phyloP scores from a whole-genome alignment of 305 asterid species.

The Fraxinus dipetala region DNA sequence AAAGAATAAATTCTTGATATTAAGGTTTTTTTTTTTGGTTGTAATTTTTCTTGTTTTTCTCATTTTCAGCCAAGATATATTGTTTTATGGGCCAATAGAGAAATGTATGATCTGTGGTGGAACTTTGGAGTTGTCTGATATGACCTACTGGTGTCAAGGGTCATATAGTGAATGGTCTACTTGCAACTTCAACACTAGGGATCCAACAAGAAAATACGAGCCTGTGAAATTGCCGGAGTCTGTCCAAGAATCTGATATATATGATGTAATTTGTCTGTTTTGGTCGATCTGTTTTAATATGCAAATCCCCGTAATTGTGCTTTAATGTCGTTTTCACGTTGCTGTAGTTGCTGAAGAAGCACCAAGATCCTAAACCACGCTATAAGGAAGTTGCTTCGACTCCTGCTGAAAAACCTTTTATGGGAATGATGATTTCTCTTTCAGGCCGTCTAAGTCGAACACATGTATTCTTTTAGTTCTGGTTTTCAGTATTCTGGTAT shows the following conservation, averaged over 20 bases:
- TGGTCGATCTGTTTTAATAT: neutral
- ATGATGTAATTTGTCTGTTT: conserved; percentile 35
- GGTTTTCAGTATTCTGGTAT: neutral
- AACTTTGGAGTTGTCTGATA: conserved; percentile 28
- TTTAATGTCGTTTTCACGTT: neutral
- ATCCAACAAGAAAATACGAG: conserved; percentile 62
- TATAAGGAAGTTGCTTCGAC: conserved; percentile 14
- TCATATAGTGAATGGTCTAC: conserved; percentile 67
- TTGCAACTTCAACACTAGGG: conserved; percentile 48
- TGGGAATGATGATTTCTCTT: conserved; percentile 64
- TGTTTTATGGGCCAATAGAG: conserved; percentile 64
- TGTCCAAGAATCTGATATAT: conserved; percentile 37
- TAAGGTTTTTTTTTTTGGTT: neutral
- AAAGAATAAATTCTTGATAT: neutral
- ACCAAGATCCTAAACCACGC: conserved; percentile 39
- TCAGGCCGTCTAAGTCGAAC: conserved; percentile 70
- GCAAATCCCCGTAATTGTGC: neutral
- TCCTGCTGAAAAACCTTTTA: conserved; percentile 47
- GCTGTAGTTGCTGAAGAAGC: conserved; percentile 51
- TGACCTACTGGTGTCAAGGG: conserved; percentile 50
- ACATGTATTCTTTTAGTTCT: conserved; percentile 37
- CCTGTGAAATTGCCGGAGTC: conserved; percentile 60
- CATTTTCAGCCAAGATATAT: conserved; percentile 63
- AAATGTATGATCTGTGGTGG: conserved; percentile 60
- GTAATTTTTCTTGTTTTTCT: neutral